Conservation (phyloP, 2,329 filamentous ascomycete genomes). For the Hysterium pulicare region DNA sequence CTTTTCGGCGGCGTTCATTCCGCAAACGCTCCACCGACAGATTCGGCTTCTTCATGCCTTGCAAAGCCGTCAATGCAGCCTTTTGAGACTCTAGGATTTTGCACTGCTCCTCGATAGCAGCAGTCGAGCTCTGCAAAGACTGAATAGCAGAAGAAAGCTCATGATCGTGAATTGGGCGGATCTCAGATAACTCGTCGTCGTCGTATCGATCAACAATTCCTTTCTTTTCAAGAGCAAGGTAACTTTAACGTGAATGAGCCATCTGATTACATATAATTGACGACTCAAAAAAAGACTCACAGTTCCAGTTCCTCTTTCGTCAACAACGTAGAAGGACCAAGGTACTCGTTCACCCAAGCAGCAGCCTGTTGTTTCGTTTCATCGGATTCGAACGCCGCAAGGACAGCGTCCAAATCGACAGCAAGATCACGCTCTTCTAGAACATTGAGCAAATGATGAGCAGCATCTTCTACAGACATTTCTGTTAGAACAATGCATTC, state of each 20-base stretch:
- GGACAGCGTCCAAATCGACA: constrained; percentile 45
- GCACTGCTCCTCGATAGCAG: constrained; percentile 61
- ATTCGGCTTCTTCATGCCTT: constrained; percentile 47
- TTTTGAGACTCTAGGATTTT: constrained; percentile 61
- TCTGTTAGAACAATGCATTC: neutral
- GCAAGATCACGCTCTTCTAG: constrained; percentile 44
- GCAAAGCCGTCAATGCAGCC: constrained; percentile 55
- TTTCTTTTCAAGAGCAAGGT: constrained; percentile 31
- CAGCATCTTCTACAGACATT: constrained; percentile 35
- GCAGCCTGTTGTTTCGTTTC: constrained; percentile 40
- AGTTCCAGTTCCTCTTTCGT: constrained; percentile 49
- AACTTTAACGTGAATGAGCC: constrained; percentile 20
- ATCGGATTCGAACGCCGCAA: constrained; percentile 45
- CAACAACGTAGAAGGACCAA: constrained; percentile 45
- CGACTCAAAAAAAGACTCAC: constrained; percentile 26
- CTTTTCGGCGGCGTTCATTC: constrained; percentile 36
- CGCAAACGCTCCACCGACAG: constrained; percentile 34
- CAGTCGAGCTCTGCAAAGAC: constrained; percentile 63
- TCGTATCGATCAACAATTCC: constrained; percentile 30
- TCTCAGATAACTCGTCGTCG: constrained; percentile 20
- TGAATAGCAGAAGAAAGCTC: constrained; percentile 61
- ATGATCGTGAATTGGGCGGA: constrained; percentile 54
- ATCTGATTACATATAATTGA: neutral
- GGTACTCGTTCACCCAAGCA: constrained; percentile 47
- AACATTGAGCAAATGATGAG: constrained; percentile 43